Evolutionary conservation across 129 eudicot genomes (phyloP).

Genomic region (Artemisia annua): DNA sequence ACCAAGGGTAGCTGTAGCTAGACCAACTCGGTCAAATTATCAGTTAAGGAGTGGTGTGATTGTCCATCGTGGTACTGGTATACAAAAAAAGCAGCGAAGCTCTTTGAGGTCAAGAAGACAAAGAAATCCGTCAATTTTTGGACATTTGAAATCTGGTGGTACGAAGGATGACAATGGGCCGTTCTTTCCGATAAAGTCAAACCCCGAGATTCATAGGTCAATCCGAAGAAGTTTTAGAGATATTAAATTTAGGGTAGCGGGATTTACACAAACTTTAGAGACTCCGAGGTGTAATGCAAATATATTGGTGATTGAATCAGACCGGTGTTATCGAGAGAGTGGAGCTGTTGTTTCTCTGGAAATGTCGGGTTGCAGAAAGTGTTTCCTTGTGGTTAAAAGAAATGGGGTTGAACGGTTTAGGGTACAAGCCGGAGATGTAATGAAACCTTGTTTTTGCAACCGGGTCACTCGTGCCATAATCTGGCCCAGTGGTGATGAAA

Average conservation of each 20-base stretch:
- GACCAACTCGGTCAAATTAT: slow-evolving; percentile 18
- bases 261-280: slow-evolving; percentile 34
- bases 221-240: slow-evolving; percentile 29
- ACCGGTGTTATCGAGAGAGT: slow-evolving; percentile 58
- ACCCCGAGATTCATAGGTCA: slow-evolving; percentile 30
- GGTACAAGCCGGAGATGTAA: slow-evolving; percentile 46
- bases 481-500: slow-evolving; percentile 50
- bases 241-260: slow-evolving; percentile 21
- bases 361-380: slow-evolving; percentile 44
- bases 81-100: slow-evolving; percentile 51
- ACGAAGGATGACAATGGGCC: slow-evolving; percentile 27
- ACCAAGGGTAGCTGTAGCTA: slow-evolving; percentile 14
- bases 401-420: slow-evolving; percentile 42
- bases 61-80: slow-evolving; percentile 21
- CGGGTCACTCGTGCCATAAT: slow-evolving; percentile 65
- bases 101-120: slow-evolving; percentile 55
- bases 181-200: slow-evolving; percentile 33
- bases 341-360: slow-evolving; percentile 64
- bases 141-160: slow-evolving; percentile 29
- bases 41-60: slow-evolving; percentile 35
- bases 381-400: slow-evolving; percentile 59
- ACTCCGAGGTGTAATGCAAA: slow-evolving; percentile 60
- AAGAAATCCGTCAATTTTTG: slow-evolving; percentile 34
- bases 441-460: slow-evolving; percentile 68
- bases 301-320: slow-evolving; percentile 62